Conservation (phyloP, 169 alveolate species). For the Cardiosporidium cionae region DNA sequence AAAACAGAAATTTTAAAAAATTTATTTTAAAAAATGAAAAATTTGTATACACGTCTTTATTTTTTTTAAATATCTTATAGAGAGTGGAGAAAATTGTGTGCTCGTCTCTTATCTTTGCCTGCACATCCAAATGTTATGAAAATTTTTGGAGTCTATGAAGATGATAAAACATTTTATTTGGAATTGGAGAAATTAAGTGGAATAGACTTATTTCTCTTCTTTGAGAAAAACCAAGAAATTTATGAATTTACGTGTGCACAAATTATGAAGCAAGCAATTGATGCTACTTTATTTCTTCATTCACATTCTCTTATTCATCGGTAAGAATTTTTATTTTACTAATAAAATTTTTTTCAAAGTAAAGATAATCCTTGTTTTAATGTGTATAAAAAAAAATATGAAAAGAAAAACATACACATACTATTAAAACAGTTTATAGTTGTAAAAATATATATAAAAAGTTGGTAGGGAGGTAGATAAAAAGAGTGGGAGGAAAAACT, state of each 20-base stretch:
- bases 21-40: too few relatives aligned
- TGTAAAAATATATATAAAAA: background rate
- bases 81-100: slow-evolving; percentile 67
- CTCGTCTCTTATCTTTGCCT: slow-evolving; percentile 57
- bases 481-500: background rate
- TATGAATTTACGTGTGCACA: slow-evolving; percentile 78
- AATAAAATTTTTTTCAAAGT: background rate
- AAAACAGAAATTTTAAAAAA: too few relatives aligned
- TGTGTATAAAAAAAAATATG: background rate
- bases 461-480: background rate
- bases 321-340: background rate
- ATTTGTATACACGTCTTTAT: too few relatives aligned
- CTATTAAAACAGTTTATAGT: background rate
- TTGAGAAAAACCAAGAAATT: slow-evolving; percentile 66
- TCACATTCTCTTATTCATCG: slow-evolving; percentile 49
- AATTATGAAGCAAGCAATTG: slow-evolving; percentile 68
- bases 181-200: slow-evolving; percentile 76
- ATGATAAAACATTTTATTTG: slow-evolving; percentile 58
- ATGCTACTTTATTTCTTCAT: slow-evolving; percentile 70
- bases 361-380: background rate
- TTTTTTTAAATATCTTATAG: background rate
- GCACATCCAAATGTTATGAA: slow-evolving; percentile 66
- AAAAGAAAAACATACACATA: background rate
- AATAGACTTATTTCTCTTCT: slow-evolving; percentile 75
- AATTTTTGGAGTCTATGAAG: slow-evolving; percentile 70